Base-by-base conservation (phyloP, 192 early-diverging fungal genomes). In the Paraglomus occultum region DNA sequence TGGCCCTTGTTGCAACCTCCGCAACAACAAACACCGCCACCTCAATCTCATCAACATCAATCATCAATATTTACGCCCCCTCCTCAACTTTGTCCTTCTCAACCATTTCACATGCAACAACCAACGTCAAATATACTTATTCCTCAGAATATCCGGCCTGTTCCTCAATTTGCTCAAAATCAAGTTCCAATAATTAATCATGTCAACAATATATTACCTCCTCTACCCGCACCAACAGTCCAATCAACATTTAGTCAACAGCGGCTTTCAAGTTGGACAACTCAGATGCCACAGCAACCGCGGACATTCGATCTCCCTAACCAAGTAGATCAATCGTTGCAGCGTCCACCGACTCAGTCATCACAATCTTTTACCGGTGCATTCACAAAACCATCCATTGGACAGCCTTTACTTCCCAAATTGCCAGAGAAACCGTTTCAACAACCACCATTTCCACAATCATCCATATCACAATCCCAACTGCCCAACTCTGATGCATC, bases 261-360 rank as follows among this genome's bases (percentile, higher is more conserved):
- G 6, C 38, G 1, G 2, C 18, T 17, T 31, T 57, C 15, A 57
- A 20, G 38, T 6, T 18, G 54, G 11, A 57, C 17, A 23, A 57
- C 18, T 18, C 17, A 14, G 4, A n/a, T 18, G 17, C 17, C 12
- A n/a, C 50, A 51, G 4, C 50, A 14, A 23, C 17, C 11, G 2
- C 17, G 54, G 20, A 10, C 38, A 11, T 20, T 57, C 11, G 1
- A 17, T 57, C 6, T 57, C 54, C 17, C 11, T 57, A 57, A 17
- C 20, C 54, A 57, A 57, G 38, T 22, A 20, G 54, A 57, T 17
- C 54, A 57, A 57, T 51, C 50, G 4, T 57, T 31, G 17, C 17
- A 51, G 50, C 50, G 17, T 14, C 17, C 12, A 51, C 17, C 12
- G 17, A 14, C 17, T 18, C 17, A 51, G 6, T 22, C 17, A 20